phyloP scores from a whole-genome alignment of 805 yeast species.

The Sugiyamaella qingdaonensis region DNA sequence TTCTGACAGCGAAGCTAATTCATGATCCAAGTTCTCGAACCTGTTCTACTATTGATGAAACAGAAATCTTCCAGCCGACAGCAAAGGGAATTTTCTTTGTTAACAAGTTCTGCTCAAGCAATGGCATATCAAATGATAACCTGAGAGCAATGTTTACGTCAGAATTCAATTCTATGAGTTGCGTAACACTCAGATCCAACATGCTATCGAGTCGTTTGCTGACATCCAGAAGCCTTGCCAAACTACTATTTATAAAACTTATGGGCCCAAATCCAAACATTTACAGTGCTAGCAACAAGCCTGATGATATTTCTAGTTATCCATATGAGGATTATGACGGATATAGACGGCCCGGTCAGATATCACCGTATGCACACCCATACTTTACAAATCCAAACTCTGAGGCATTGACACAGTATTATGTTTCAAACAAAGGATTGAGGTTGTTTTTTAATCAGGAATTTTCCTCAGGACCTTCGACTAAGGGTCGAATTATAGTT shows the following conservation, averaged over 20 bases:
- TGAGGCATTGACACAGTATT: constrained; percentile 76
- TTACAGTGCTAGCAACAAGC: constrained; percentile 56
- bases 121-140: constrained; percentile 44
- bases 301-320: constrained; percentile 37
- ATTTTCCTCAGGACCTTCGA: neutral
- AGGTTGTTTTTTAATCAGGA: constrained; percentile 46
- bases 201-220: constrained; percentile 52
- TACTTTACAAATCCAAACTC: constrained; percentile 88
- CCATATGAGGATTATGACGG: too few species aligned
- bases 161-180: constrained; percentile 63
- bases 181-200: constrained; percentile 65
- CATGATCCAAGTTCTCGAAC: constrained; percentile 79
- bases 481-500: constrained; percentile 16
- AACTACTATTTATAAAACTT: constrained; percentile 55
- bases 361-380: constrained; percentile 61
- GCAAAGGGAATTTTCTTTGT: constrained; percentile 82
- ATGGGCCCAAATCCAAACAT: constrained; percentile 67
- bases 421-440: constrained; percentile 60
- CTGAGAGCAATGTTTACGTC: constrained; percentile 51
- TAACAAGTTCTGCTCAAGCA: constrained; percentile 52
- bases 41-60: constrained; percentile 41
- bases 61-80: constrained; percentile 67
- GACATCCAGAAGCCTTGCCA: constrained; percentile 60
- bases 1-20: constrained; percentile 37
- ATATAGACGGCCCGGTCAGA: neutral